phyloP scores from a whole-genome alignment of 768 basidiomycete genomes.

The Podaxis pistillaris region DNA sequence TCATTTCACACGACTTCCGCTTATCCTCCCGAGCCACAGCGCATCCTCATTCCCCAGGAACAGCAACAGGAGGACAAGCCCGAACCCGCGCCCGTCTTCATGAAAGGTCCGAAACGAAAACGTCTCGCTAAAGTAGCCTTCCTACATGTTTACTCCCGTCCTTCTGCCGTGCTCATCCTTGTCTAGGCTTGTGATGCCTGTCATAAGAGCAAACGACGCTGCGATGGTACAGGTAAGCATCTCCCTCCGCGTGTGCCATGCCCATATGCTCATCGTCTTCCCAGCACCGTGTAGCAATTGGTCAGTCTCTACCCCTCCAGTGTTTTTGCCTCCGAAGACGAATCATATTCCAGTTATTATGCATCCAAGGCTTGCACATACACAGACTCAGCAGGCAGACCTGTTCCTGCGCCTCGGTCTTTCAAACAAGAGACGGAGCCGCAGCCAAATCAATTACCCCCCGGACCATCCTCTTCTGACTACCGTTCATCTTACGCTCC shows the following conservation, averaged over 20 bases:
- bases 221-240: constrained; percentile 73
- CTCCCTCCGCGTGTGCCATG: constrained; percentile 10
- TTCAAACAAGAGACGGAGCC: constrained; percentile 37
- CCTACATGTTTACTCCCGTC: constrained; percentile 7
- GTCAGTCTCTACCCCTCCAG: constrained; percentile 35
- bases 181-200: constrained; percentile 73
- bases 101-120: constrained; percentile 54
- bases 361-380: constrained; percentile 81
- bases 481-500: constrained; percentile 17
- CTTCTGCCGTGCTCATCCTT: constrained; percentile 12
- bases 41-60: constrained; percentile 17
- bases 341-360: constrained; percentile 54
- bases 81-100: constrained; percentile 28
- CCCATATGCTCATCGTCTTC: constrained; percentile 18
- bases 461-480: constrained; percentile 17
- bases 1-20: constrained; percentile 20
- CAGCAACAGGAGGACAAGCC: constrained; percentile 28
- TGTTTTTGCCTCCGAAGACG: constrained; percentile 13
- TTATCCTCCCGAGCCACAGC: constrained; percentile 14
- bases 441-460: constrained; percentile 6
- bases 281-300: constrained; percentile 82
- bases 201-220: constrained; percentile 82
- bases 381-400: constrained; percentile 74
- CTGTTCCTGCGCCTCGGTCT: constrained; percentile 70
- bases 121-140: constrained; percentile 47